A percentile compares a stretch with the other conserved stretches of the same genome.
These are phyloP conservation scores for Geoglossum glabrum DNA, from an alignment of 495 filamentous ascomycete species.

Conservation along the genomic window DNA sequence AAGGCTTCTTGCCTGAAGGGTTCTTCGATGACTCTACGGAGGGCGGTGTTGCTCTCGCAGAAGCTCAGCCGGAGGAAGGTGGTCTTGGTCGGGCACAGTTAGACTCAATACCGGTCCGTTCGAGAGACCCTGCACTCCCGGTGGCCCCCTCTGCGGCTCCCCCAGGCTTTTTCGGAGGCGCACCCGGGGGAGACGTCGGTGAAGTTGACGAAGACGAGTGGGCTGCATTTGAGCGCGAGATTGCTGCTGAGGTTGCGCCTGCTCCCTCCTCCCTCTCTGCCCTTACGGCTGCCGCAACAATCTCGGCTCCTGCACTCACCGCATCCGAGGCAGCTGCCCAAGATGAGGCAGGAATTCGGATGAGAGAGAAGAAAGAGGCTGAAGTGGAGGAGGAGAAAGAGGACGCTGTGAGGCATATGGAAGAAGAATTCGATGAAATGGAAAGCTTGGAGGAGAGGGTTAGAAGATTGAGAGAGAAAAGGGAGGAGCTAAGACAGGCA, in stretches of 20 bases:
- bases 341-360: constrained; percentile 31
- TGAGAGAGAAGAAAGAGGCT: constrained; percentile 35
- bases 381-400: constrained; percentile 67
- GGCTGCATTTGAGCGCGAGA: constrained; percentile 79
- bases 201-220: constrained; percentile 64
- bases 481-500: constrained; percentile 26
- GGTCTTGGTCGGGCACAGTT: not conserved
- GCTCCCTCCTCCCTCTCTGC: constrained; percentile 22
- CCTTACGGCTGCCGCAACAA: constrained; percentile 32
- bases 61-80: not conserved
- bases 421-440: constrained; percentile 92
- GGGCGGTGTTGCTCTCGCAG: not conserved
- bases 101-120: not conserved
- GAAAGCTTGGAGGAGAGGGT: constrained; percentile 71
- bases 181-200: not conserved
- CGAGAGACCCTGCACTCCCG: constrained; percentile 1
- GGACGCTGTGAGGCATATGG: constrained; percentile 58
- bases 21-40: constrained; percentile 9
- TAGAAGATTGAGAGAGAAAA: constrained; percentile 48
- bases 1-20: constrained; percentile 8
- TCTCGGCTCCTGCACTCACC: constrained; percentile 49
- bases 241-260: constrained; percentile 24
- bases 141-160: constrained; percentile 7
- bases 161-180: constrained; percentile 3
- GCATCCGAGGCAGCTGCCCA: constrained; percentile 54